A percentile compares a stretch with the other conserved stretches of the same genome.
Conservation (phyloP, 169 alveolate genomes). For the Pseudocohnilembus persalinus region DNA sequence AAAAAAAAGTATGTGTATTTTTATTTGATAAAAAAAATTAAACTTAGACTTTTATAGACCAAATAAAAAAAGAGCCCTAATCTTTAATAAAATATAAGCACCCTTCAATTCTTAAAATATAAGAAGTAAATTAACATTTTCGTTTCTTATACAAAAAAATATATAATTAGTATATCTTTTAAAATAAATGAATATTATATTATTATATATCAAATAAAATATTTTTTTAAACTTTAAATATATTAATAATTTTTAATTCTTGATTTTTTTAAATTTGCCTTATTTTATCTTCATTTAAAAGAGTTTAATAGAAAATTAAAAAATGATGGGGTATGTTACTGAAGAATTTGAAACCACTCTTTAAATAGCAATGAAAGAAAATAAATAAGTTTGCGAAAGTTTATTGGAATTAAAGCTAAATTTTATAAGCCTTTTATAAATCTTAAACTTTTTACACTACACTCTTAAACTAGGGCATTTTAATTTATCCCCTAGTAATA, state of each 20-base stretch:
- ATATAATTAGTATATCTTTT: too few relatives aligned
- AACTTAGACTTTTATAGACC: neutral
- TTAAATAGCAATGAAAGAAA: neutral
- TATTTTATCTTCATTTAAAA: too few relatives aligned
- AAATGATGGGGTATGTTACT: neutral
- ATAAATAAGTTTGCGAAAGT: neutral
- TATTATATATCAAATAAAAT: too few relatives aligned
- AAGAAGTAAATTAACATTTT: neutral
- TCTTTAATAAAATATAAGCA: neutral
- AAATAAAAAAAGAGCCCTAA: neutral
- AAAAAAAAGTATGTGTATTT: neutral
- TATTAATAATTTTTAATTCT: too few relatives aligned
- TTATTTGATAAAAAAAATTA: neutral
- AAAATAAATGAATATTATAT: too few relatives aligned
- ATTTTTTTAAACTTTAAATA: too few relatives aligned
- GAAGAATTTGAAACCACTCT: neutral
- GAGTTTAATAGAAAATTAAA: neutral
- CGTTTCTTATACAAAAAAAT: too few relatives aligned
- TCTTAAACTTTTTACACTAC: neutral
- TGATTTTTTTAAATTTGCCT: too few relatives aligned
- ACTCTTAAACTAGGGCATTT: neutral
- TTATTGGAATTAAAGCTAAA: neutral
- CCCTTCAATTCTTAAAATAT: neutral
- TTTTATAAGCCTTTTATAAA: too few relatives aligned
- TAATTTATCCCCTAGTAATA: neutral